A percentile compares a stretch with the other conserved stretches of the same genome.
Evolutionary conservation across 202 grass and related monocot species (phyloP).

Genomic region (Elaeis oleifera): DNA sequence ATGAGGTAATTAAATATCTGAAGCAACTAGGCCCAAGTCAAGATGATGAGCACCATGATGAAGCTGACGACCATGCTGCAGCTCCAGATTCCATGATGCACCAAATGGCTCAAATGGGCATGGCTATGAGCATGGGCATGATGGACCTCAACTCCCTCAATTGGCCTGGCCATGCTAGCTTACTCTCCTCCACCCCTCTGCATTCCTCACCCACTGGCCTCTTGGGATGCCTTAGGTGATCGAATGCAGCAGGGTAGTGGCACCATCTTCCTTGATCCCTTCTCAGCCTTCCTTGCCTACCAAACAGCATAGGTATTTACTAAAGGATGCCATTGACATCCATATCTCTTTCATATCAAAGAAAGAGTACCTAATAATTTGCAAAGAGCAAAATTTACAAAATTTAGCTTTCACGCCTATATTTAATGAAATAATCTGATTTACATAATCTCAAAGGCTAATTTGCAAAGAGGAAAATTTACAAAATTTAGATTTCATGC

Average conservation of each 20-base stretch:
- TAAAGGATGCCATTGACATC: neutral
- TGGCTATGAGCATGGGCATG: constrained; percentile 39
- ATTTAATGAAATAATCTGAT: no score
- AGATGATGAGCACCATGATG: neutral
- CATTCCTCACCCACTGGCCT: constrained; percentile 22
- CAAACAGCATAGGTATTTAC: constrained; percentile 36
- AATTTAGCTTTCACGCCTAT: no score
- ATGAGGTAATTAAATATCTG: constrained; percentile 2
- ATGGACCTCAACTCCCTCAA: constrained; percentile 39
- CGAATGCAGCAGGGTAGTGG: constrained; percentile 16
- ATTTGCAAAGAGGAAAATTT: no score
- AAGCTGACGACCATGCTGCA: neutral
- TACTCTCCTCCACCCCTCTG: constrained; percentile 34
- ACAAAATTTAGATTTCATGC: no score
- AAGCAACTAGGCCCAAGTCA: neutral
- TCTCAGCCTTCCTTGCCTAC: neutral
- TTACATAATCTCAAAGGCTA: no score
- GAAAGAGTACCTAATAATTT: no score
- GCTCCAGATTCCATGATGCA: neutral
- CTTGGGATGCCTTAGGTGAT: constrained; percentile 18
- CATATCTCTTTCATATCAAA: neutral
- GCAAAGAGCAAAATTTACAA: no score
- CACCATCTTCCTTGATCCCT: constrained; percentile 35
- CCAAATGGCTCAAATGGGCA: constrained; percentile 33
- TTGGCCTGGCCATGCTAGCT: constrained; percentile 29